Evolutionary conservation across 805 yeast genomes (phyloP), one percentile per base, ranked within the genome.

Genomic region (Zygotorulaspora danielsina): DNA sequence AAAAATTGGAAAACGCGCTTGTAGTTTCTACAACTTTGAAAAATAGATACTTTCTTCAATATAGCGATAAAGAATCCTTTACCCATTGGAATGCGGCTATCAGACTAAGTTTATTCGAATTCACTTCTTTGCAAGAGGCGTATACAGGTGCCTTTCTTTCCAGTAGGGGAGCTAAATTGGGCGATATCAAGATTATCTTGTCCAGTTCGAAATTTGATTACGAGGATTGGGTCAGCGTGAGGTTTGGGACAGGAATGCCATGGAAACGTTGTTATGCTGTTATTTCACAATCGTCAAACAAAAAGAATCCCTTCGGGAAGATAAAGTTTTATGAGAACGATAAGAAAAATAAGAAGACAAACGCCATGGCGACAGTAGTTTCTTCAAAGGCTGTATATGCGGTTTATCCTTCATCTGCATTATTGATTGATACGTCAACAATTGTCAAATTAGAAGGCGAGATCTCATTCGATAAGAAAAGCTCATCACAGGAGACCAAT

Each of bases 161-260:
- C 7, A 88, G 96, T n/a, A 73, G 94, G 55, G 98, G 98, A 16
- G 75, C 95, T 4, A 70, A 83, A 44, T 67, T 93, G 44, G 81
- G 90, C 38, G 97, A 94, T 56, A 88, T 93, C 46, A 76, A 84
- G 44, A 83, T 90, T 11, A 71, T 93, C 32, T 70, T 93, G 42
- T 82, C 95, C 1, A 95, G 84, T 48, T 81, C 93, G 13, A 81
- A 90, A 55, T 84, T 79, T 58, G 78, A 76, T 43, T 93, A 87
- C 56, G 96, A 86, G 61, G 96, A 89, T 54, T 90, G 96, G 97
- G 88, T 84, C 30, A 76, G 88, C 59, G 95, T 93, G 12, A 72
- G 97, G 49, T 93, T 90, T 62, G 97, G 98, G 13, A 76, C 93
- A 7, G 98, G 98, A 17, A 86, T 87, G 95, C 96, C 97, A 1